Percentiles rank a stretch among this genome's conserved stretches.
These are phyloP conservation scores for Pseudonectria buxi DNA, from an alignment of 2,329 filamentous ascomycete genomes.

Conservation along the genomic window DNA sequence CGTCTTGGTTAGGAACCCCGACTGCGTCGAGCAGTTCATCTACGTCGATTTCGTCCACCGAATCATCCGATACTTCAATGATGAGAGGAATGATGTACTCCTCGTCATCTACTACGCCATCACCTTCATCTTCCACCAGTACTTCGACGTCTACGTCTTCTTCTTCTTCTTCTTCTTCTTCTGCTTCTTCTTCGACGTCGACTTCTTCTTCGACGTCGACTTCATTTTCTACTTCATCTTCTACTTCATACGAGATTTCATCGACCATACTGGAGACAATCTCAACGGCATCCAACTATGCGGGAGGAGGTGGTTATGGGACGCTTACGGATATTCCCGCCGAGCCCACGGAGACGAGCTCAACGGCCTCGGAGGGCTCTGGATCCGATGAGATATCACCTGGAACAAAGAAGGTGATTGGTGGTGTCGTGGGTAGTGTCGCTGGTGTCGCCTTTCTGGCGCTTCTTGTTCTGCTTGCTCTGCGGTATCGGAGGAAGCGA, in stretches of 20 bases:
- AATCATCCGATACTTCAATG: conserved; percentile 1
- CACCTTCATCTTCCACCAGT: not conserved
- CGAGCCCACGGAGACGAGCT: conserved; percentile 16
- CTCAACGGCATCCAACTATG: conserved; percentile 15
- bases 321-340: conserved; percentile 11
- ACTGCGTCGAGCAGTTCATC: conserved; percentile 10
- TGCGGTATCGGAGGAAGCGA: conserved; percentile 50
- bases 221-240: not conserved
- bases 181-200: not conserved
- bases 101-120: conserved; percentile 2
- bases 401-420: conserved; percentile 40
- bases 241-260: conserved; percentile 4
- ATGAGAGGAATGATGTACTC: not conserved
- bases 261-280: conserved; percentile 18
- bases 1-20: not conserved
- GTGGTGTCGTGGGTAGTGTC: conserved; percentile 50
- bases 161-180: not conserved
- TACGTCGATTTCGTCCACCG: conserved; percentile 10
- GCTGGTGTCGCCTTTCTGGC: conserved; percentile 53
- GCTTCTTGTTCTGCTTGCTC: conserved; percentile 44
- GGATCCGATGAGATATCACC: conserved; percentile 21
- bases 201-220: not conserved
- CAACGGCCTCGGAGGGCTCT: conserved; percentile 12
- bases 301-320: conserved; percentile 7
- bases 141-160: not conserved